These are phyloP conservation scores for Actinomucor elegans DNA, from an alignment of 371 early-diverging fungal genomes.

Conservation along the genomic window DNA sequence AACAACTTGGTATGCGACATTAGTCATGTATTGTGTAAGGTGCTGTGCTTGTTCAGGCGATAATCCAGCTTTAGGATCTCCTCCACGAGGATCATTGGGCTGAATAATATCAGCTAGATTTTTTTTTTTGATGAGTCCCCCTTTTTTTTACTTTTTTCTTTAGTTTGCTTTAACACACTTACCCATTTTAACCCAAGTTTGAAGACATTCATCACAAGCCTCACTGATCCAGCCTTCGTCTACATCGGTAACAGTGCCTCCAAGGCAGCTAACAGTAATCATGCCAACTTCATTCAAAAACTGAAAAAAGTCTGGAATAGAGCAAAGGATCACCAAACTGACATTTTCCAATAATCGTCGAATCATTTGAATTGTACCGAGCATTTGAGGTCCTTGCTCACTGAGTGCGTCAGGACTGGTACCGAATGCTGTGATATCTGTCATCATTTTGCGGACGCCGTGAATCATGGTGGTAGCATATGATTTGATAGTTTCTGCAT, in stretches of 20 bases:
- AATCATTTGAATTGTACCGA: conserved; percentile 52
- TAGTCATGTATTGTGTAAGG: conserved; percentile 54
- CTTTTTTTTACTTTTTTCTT: conserved; percentile 2
- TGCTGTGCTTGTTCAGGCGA: conserved; percentile 24
- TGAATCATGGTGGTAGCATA: conserved; percentile 58
- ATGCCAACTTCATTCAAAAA: conserved; percentile 64
- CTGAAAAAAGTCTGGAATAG: conserved; percentile 57
- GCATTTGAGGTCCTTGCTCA: conserved; percentile 49
- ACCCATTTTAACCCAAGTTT: conserved; percentile 71
- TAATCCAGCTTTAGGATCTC: conserved; percentile 13
- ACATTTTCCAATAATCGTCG: conserved; percentile 47
- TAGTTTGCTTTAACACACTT: conserved; percentile 6
- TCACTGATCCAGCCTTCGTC: conserved; percentile 64
- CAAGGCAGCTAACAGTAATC: conserved; percentile 63
- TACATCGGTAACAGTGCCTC: conserved; percentile 51
- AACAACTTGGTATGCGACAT: conserved; percentile 58
- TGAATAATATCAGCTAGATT: conserved; percentile 29
- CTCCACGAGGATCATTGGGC: conserved; percentile 23
- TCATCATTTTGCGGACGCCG: conserved; percentile 56
- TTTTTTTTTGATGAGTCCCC: background rate
- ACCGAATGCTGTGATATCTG: conserved; percentile 28
- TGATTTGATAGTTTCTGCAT: conserved; percentile 34
- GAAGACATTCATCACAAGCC: conserved; percentile 70
- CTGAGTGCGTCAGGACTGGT: conserved; percentile 33
- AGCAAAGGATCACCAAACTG: conserved; percentile 39